Evolutionary conservation across 1,284 basidiomycete species (phyloP).

Genomic region (Xerocomus nothofagi): DNA sequence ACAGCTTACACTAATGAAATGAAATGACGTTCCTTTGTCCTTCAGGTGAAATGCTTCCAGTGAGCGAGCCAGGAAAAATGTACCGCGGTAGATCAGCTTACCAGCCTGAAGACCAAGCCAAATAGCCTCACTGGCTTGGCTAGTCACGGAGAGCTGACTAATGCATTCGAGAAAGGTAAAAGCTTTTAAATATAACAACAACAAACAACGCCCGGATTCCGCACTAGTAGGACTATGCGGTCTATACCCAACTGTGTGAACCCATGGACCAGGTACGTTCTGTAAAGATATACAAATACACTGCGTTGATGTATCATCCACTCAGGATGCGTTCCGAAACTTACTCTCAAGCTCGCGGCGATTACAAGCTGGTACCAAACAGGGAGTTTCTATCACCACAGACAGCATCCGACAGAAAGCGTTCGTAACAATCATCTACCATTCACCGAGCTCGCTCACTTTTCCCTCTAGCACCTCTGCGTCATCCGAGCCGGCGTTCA

Average conservation of each 20-base stretch:
- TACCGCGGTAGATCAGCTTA: no score
- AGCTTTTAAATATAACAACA: conserved; percentile 29
- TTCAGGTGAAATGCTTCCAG: neutral
- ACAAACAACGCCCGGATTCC: conserved; percentile 26
- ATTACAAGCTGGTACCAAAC: conserved; percentile 11
- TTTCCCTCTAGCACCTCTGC: conserved; percentile 34
- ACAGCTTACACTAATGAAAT: neutral
- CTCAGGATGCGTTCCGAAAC: conserved; percentile 43
- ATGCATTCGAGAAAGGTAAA: conserved; percentile 14
- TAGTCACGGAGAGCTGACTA: conserved; percentile 14
- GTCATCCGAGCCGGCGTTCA: conserved; percentile 59
- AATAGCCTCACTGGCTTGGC: neutral
- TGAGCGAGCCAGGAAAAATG: no score
- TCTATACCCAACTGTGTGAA: neutral
- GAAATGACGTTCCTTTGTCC: conserved; percentile 4
- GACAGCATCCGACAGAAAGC: conserved; percentile 19
- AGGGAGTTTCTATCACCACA: neutral
- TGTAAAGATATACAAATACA: neutral
- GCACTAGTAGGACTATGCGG: no score
- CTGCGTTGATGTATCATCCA: neutral
- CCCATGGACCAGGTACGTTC: conserved; percentile 31
- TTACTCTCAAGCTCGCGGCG: conserved; percentile 32
- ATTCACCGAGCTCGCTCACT: neutral
- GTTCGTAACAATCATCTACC: conserved; percentile 19
- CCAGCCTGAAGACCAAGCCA: conserved; percentile 1